Percentiles rank a stretch among this genome's conserved stretches.
Conservation (phyloP, 495 filamentous ascomycete genomes). For the Staphylotrichum longicolle region DNA sequence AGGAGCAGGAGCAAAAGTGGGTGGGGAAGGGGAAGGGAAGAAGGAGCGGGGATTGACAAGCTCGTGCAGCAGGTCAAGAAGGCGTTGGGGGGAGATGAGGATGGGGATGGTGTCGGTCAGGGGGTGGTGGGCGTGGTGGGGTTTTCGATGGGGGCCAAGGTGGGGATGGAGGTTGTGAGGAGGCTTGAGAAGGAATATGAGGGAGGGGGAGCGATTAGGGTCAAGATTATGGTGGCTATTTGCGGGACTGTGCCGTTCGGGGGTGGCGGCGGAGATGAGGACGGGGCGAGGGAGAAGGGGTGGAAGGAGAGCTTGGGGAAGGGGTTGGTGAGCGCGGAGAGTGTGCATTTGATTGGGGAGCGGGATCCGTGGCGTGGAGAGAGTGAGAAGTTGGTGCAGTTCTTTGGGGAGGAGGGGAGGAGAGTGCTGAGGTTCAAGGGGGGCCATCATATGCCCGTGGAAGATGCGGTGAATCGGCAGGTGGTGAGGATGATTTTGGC, state of each 20-base stretch:
- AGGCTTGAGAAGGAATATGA: constrained; percentile 19
- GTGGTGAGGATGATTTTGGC: constrained; percentile 16
- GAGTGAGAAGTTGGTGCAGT: constrained; percentile 29
- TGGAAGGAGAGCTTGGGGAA: constrained; percentile 10
- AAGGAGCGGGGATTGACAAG: no score
- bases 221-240: constrained; percentile 24
- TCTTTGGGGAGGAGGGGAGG: constrained; percentile 23
- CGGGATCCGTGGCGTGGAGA: constrained; percentile 29
- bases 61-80: no score
- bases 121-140: constrained; percentile 30
- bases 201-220: neutral
- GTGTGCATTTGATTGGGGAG: constrained; percentile 30
- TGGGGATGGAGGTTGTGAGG: constrained; percentile 25
- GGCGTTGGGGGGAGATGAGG: neutral
- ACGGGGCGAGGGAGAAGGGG: neutral
- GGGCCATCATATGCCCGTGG: constrained; percentile 31
- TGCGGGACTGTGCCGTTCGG: constrained; percentile 32
- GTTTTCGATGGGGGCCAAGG: constrained; percentile 36
- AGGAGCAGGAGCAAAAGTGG: neutral
- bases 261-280: neutral
- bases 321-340: constrained; percentile 20
- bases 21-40: constrained; percentile 11
- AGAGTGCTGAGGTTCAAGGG: constrained; percentile 26
- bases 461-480: constrained; percentile 21
- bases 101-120: neutral